Evolutionary conservation across 768 basidiomycete species (phyloP).

Genomic region (Pisolithus microcarpus): DNA sequence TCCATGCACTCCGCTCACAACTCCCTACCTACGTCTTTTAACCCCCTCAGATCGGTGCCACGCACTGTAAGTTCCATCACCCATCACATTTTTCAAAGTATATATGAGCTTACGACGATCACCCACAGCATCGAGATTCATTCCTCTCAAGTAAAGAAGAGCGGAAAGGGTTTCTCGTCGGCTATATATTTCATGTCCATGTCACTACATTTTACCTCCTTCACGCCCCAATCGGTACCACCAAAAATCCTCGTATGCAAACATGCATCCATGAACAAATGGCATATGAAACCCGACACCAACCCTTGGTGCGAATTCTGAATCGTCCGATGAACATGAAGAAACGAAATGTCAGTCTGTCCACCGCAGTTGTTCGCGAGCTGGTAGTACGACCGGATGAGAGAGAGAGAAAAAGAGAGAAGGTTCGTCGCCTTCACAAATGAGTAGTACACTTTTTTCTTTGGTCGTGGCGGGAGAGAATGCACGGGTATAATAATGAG

Average conservation of each 20-base stretch:
- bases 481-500: conserved; percentile 31
- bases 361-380: too few species aligned
- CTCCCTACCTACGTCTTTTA: conserved; percentile 9
- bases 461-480: neutral
- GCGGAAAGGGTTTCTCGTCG: conserved; percentile 8
- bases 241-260: conserved; percentile 33
- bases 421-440: neutral
- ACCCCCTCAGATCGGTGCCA: conserved; percentile 69
- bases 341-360: too few species aligned
- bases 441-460: neutral
- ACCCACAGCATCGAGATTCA: conserved; percentile 68
- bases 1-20: neutral
- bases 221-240: conserved; percentile 7
- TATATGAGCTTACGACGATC: neutral
- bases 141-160: conserved; percentile 86
- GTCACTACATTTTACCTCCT: conserved; percentile 14
- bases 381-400: too few species aligned
- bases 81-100: neutral
- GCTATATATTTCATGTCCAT: conserved; percentile 19
- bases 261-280: conserved; percentile 20
- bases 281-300: too few species aligned
- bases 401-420: too few species aligned
- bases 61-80: conserved; percentile 57
- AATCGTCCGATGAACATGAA: too few species aligned
- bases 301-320: too few species aligned